Evolutionary conservation across 2,329 filamentous ascomycete species (phyloP).

Genomic region (Diaporthe caulivora): DNA sequence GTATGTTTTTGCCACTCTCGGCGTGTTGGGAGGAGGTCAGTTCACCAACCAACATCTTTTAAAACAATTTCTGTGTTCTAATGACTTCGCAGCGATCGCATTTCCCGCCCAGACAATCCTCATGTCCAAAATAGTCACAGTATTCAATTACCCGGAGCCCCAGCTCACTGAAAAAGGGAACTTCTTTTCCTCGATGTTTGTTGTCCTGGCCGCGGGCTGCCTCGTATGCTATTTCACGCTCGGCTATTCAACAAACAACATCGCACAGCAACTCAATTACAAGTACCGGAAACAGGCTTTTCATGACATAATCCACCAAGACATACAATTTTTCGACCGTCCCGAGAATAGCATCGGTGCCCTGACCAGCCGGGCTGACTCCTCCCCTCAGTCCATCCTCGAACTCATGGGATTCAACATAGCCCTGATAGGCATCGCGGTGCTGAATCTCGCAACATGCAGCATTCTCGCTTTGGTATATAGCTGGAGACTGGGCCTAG

Average conservation of each 20-base stretch:
- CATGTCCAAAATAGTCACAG: not conserved
- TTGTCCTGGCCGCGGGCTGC: not conserved
- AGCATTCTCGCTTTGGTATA: slow-evolving; percentile 54
- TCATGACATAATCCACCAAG: not conserved
- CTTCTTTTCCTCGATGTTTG: not conserved
- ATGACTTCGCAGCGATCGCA: not conserved
- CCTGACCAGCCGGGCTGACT: not conserved
- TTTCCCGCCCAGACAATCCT: slow-evolving; percentile 6
- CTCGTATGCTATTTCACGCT: not conserved
- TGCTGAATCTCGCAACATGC: slow-evolving; percentile 53
- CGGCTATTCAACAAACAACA: not conserved
- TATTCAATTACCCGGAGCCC: not conserved
- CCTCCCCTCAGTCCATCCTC: slow-evolving; percentile 53
- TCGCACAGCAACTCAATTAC: not conserved
- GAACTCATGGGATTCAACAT: slow-evolving; percentile 59
- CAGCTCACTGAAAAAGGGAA: not conserved
- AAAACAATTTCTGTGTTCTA: not conserved
- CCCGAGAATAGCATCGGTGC: not conserved
- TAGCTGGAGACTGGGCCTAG: not conserved
- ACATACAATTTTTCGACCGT: not conserved
- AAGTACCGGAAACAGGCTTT: not conserved
- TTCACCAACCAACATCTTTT: too few species aligned
- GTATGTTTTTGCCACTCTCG: not conserved
- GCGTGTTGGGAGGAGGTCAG: slow-evolving; percentile 5
- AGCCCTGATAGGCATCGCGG: slow-evolving; percentile 53